Conservation (phyloP, 2,329 filamentous ascomycete species). For the Claviceps sp. region DNA sequence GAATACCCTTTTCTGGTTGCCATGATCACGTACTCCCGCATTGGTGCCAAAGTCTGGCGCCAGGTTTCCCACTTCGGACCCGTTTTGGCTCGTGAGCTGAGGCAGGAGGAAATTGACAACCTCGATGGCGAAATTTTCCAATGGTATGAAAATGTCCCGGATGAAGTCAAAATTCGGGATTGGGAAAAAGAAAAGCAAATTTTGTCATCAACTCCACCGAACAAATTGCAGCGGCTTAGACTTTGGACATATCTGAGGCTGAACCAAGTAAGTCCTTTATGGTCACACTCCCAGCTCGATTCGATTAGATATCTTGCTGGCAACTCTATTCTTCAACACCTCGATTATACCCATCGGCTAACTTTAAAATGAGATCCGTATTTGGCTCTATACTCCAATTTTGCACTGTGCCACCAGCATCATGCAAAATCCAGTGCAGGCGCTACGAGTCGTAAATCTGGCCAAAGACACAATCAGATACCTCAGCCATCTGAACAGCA, state of each 20-base stretch:
- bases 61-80: constrained; percentile 58
- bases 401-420: constrained; percentile 77
- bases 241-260: constrained; percentile 76
- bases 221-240: constrained; percentile 59
- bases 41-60: constrained; percentile 78
- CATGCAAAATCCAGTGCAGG: constrained; percentile 57
- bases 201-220: constrained; percentile 39
- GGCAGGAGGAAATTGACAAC: constrained; percentile 61
- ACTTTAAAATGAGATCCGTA: constrained; percentile 45
- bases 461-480: constrained; percentile 66
- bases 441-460: constrained; percentile 60
- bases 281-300: neutral
- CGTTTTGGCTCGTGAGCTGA: constrained; percentile 47
- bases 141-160: constrained; percentile 71
- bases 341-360: neutral
- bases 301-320: neutral
- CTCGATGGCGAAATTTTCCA: constrained; percentile 74
- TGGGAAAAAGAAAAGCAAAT: constrained; percentile 39
- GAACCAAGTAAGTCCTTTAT: constrained; percentile 46
- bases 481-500: constrained; percentile 56
- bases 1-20: constrained; percentile 59
- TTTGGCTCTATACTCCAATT: constrained; percentile 76
- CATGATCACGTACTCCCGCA: constrained; percentile 74
- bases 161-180: constrained; percentile 43
- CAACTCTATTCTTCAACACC: too few species aligned